phyloP scores from a whole-genome alignment of 768 basidiomycete species.

The Russula virescens region DNA sequence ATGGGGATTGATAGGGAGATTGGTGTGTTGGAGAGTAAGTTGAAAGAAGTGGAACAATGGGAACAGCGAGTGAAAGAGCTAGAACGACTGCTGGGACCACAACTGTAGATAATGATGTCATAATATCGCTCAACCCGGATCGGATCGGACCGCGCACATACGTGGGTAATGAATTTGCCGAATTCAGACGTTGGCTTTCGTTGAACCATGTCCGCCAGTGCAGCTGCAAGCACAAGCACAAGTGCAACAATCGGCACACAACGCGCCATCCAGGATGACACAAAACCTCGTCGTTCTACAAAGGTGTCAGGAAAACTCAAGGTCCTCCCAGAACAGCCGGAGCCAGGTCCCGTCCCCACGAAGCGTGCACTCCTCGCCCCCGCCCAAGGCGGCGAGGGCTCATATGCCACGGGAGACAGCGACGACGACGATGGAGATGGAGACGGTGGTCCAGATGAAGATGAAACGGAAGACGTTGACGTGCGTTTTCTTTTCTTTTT shows the following conservation, averaged over 20 bases:
- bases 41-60: constrained; percentile 70
- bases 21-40: constrained; percentile 51
- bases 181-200: no score
- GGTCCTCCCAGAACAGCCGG: constrained; percentile 81
- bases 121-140: neutral
- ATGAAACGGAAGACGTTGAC: constrained; percentile 56
- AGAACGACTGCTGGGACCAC: constrained; percentile 42
- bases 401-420: constrained; percentile 31
- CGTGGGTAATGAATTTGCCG: no score
- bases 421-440: constrained; percentile 51
- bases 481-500: constrained; percentile 33
- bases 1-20: constrained; percentile 77
- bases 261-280: constrained; percentile 32
- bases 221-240: neutral
- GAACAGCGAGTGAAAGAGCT: constrained; percentile 63
- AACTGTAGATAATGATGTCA: neutral
- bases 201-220: neutral
- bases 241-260: constrained; percentile 6
- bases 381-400: constrained; percentile 29
- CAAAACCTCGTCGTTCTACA: constrained; percentile 64
- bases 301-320: constrained; percentile 84
- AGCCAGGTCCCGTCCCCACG: constrained; percentile 33
- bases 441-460: constrained; percentile 64
- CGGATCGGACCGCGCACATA: constrained; percentile 1
- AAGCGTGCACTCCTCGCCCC: constrained; percentile 24